phyloP scores from a whole-genome alignment of 805 yeast genomes.

The Hagleromyces aurorensis region DNA sequence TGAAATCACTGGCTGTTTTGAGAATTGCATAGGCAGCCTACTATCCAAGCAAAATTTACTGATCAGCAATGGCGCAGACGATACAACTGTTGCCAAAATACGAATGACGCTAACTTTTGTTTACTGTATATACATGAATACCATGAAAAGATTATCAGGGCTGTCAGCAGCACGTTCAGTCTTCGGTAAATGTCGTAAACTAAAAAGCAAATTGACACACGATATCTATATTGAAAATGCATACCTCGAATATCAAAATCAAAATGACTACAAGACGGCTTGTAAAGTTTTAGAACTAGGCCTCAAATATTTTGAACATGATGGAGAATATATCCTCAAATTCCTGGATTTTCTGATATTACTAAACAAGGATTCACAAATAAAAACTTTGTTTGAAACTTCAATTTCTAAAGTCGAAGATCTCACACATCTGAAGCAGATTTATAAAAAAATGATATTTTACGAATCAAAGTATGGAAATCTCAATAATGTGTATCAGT shows the following conservation, averaged over 20 bases:
- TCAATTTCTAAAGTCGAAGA: slow-evolving; percentile 44
- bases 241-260: slow-evolving; percentile 59
- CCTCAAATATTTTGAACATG: slow-evolving; percentile 43
- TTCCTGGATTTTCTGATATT: slow-evolving; percentile 68
- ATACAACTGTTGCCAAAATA: slow-evolving; percentile 8
- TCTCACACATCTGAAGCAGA: slow-evolving; percentile 34
- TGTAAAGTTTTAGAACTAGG: slow-evolving; percentile 74
- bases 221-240: slow-evolving; percentile 81
- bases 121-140: slow-evolving; percentile 62
- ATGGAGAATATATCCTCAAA: slow-evolving; percentile 54
- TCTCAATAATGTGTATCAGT: slow-evolving; percentile 51
- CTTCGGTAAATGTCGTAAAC: slow-evolving; percentile 63
- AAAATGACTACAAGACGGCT: slow-evolving; percentile 62
- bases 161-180: slow-evolving; percentile 64
- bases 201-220: slow-evolving; percentile 48
- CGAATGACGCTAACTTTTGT: slow-evolving; percentile 45
- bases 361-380: slow-evolving; percentile 61
- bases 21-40: slow-evolving; percentile 42
- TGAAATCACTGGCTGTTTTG: slow-evolving; percentile 44
- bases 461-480: slow-evolving; percentile 70
- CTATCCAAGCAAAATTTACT: slow-evolving; percentile 31
- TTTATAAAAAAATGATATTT: slow-evolving; percentile 52
- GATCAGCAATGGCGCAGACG: slow-evolving; percentile 13
- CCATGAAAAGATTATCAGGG: slow-evolving; percentile 60
- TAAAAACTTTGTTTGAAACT: slow-evolving; percentile 76